Evolutionary conservation across 164 flowering plant genomes (phyloP).

Genomic region (Dillenia suffruticosa): DNA sequence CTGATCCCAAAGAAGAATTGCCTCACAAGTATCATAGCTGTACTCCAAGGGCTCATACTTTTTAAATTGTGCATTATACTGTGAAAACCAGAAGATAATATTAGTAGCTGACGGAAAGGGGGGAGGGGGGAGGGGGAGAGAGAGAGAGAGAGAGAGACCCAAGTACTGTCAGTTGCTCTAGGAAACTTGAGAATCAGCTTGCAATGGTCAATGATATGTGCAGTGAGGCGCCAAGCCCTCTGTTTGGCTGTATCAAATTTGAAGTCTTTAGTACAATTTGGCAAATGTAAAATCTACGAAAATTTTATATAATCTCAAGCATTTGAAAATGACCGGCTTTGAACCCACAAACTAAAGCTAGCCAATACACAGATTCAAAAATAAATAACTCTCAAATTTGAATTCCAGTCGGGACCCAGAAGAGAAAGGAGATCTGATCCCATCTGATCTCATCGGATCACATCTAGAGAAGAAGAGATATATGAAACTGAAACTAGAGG

Average conservation of each 20-base stretch:
- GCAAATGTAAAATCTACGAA: not conserved
- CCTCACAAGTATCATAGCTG: constrained; percentile 85
- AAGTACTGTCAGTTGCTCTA: constrained; percentile 90
- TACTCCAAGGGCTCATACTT: constrained; percentile 82
- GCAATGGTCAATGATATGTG: constrained; percentile 84
- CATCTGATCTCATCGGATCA: not conserved
- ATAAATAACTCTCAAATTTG: not conserved
- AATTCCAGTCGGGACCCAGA: too few relatives aligned
- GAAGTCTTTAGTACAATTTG: constrained; percentile 4
- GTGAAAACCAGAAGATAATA: constrained; percentile 11
- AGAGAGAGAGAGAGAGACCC: constrained; percentile 48
- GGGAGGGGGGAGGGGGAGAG: constrained; percentile 1
- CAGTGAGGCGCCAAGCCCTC: constrained; percentile 94
- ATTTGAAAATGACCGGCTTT: too few relatives aligned
- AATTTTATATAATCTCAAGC: not conserved
- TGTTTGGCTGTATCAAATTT: constrained; percentile 59
- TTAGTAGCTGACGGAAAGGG: not conserved
- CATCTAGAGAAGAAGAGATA: not conserved
- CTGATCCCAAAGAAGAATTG: constrained; percentile 94
- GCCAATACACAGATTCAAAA: not conserved
- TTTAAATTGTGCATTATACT: constrained; percentile 90
- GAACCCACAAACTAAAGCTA: not conserved
- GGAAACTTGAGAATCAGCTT: constrained; percentile 88
- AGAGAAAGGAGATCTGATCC: too few relatives aligned
- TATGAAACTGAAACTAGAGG: not conserved